Conservation (phyloP, 2,329 filamentous ascomycete genomes). For the Cytospora piceicola region DNA sequence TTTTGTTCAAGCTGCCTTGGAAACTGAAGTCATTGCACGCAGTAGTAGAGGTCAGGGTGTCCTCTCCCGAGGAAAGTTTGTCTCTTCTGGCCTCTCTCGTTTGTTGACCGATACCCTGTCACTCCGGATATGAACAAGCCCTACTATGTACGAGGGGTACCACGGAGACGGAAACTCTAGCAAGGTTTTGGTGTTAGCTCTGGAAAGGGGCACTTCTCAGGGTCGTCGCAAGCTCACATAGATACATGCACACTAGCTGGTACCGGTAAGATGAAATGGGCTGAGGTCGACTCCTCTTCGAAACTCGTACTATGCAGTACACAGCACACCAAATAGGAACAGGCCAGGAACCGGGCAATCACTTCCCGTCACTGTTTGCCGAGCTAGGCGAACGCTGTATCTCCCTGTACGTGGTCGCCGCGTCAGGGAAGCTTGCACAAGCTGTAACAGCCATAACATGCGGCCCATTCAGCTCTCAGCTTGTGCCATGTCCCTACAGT, state of each 20-base stretch:
- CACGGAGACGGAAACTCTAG: not conserved
- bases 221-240: conserved; percentile 8
- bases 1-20: conserved; percentile 11
- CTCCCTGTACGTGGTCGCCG: conserved; percentile 22
- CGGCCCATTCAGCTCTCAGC: conserved; percentile 19
- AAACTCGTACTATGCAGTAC: conserved; percentile 22
- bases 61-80: not conserved
- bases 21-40: not conserved
- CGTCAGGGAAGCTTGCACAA: conserved; percentile 27
- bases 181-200: conserved; percentile 6
- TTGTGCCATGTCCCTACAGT: not conserved
- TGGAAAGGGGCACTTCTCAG: conserved; percentile 2
- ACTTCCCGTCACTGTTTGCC: conserved; percentile 10
- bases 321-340: conserved; percentile 9
- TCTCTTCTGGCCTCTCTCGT: not conserved
- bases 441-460: conserved; percentile 20
- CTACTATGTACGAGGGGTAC: not conserved
- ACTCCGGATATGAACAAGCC: not conserved
- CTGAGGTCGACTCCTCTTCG: conserved; percentile 15
- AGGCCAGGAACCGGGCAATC: conserved; percentile 22
- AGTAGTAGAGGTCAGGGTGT: not conserved
- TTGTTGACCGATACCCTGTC: not conserved
- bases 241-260: not conserved
- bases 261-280: conserved; percentile 18
- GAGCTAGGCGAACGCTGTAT: conserved; percentile 24